Conservation (phyloP, 139 green algal genomes). For the Coelastrella sp. region DNA sequence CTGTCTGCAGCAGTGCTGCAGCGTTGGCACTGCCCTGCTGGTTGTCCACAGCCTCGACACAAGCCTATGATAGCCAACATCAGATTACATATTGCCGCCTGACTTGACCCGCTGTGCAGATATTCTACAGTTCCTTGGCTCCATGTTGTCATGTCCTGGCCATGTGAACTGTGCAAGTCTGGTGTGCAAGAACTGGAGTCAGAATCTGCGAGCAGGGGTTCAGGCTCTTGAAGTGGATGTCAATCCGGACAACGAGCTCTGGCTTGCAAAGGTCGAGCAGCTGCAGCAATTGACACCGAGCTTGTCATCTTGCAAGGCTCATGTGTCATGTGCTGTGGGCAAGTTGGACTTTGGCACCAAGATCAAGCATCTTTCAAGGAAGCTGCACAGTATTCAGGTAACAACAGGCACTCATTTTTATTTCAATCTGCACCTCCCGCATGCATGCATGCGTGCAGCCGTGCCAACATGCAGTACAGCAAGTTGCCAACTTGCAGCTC, state of each 20-base stretch:
- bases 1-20: too few relatives aligned
- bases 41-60: neutral
- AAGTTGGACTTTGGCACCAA: slow-evolving; percentile 5
- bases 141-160: neutral
- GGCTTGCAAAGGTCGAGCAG: slow-evolving; percentile 17
- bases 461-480: too few relatives aligned
- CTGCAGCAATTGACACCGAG: neutral
- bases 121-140: neutral
- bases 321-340: slow-evolving; percentile 32
- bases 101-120: neutral
- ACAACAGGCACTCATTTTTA: neutral
- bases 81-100: neutral
- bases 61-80: neutral
- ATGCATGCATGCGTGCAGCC: too few relatives aligned
- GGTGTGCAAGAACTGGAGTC: slow-evolving; percentile 28
- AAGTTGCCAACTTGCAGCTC: too few relatives aligned
- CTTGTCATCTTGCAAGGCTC: slow-evolving; percentile 38
- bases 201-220: slow-evolving; percentile 19
- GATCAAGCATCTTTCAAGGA: neutral
- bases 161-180: slow-evolving; percentile 37
- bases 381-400: slow-evolving; percentile 47
- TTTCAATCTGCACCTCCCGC: neutral
- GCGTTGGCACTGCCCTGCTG: too few relatives aligned
- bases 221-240: slow-evolving; percentile 34
- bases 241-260: slow-evolving; percentile 7